A percentile compares a stretch with the other conserved stretches of the same genome.
These are phyloP conservation scores for Paramecium primaurelia DNA, from an alignment of 73 alveolate genomes.

Conservation along the genomic window DNA sequence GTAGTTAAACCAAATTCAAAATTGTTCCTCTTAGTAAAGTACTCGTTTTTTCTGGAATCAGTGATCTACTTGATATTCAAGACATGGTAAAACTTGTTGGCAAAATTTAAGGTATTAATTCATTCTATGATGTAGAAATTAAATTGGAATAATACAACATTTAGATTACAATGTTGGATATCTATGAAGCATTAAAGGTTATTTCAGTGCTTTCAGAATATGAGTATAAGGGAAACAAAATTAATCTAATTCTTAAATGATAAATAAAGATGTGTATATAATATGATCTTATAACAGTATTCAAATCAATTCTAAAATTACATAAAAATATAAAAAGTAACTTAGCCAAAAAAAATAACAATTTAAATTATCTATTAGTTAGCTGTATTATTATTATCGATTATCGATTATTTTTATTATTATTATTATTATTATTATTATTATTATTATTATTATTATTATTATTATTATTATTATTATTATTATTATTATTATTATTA, in stretches of 20 bases:
- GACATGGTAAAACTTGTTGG: constrained; percentile 29
- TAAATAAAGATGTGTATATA: background rate
- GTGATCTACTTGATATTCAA: background rate
- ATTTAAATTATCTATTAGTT: background rate
- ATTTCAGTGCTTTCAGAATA: constrained; percentile 12
- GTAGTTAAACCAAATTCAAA: background rate
- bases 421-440: background rate
- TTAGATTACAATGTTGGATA: background rate
- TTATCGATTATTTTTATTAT: too few species aligned
- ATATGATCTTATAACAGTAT: background rate
- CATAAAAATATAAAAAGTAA: background rate
- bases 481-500: background rate
- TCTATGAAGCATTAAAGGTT: constrained; percentile 11
- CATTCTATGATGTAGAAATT: background rate
- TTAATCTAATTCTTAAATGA: constrained; percentile 11
- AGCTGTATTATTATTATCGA: background rate
- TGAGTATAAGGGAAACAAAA: background rate
- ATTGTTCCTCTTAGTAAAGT: background rate
- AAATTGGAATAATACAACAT: background rate
- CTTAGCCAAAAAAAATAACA: background rate
- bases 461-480: background rate
- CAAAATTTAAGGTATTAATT: background rate
- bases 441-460: background rate
- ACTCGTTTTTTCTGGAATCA: background rate
- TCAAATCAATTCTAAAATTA: background rate